Evolutionary conservation across 129 eudicot genomes (phyloP), one percentile per base, ranked within the genome.

Genomic region (Mikania micrantha): DNA sequence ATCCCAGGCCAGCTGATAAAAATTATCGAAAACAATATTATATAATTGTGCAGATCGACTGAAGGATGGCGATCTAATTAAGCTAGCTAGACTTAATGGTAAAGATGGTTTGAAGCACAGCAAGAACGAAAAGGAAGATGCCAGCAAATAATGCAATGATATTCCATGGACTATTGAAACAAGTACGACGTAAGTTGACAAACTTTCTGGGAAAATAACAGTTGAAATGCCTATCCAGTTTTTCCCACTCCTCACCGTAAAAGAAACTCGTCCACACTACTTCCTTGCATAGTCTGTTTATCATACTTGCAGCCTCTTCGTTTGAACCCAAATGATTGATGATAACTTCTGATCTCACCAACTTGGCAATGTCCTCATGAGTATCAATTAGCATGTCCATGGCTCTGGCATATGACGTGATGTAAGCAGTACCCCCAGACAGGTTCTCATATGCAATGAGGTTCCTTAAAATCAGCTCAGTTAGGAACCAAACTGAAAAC

Each of bases 381-480:
- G 48, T 39, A 35, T 67, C 49, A 3, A 75, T 15, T 38, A 75
- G 38, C 39, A 35, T 32, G 36, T 67, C 38, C 24, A 75, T 57
- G n/a, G 59, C 61, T 20, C 4, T 28, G 2, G 73, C 74, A 32
- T 75, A 75, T 15, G 74, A 66, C 12, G 74, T 67, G 17, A 75
- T 17, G 12, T 67, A 58, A 4, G 20, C 28, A 38, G 12, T 3
- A 29, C 8, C 47, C 21, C 0, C 22, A 22, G 32, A 48, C 4
- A 56, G 42, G 21, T 42, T 41, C 61, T 75, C 79, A 3, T 53
- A 75, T 2, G 69, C 79, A 29, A 75, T 57, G 7, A 75, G 48
- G 62, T 75, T 75, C 58, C 73, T 66, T 9, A 74, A 35, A 47
- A 53, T 22, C n/a, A 39, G 31, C 20, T 66, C 79, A n/a, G n/a